These are phyloP conservation scores for Podaxis sp. DNA, from an alignment of 768 basidiomycete species.

Conservation along the genomic window DNA sequence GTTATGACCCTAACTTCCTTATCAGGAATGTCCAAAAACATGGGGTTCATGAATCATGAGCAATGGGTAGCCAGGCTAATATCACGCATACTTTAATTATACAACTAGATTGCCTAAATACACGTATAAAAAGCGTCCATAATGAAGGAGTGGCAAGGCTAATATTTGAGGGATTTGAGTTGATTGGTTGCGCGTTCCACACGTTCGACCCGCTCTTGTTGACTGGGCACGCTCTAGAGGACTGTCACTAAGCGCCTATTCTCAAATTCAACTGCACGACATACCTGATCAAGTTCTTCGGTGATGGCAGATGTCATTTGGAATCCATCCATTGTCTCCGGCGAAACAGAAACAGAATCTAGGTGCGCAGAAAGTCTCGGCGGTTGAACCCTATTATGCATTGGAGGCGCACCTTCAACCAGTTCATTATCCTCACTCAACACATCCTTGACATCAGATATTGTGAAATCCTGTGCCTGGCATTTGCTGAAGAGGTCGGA, in stretches of 20 bases:
- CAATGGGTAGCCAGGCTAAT: not conserved
- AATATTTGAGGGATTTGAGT: constrained; percentile 10
- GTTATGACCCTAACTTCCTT: too few species aligned
- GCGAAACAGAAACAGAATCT: not conserved
- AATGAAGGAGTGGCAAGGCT: not conserved
- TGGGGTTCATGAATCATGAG: too few species aligned
- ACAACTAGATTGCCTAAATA: not conserved
- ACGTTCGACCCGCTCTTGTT: constrained; percentile 7
- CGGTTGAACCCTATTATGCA: not conserved
- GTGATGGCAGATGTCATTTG: constrained; percentile 15
- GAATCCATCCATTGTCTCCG: constrained; percentile 12
- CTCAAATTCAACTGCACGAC: not conserved
- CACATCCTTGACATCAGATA: constrained; percentile 17
- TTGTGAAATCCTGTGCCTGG: constrained; percentile 24
- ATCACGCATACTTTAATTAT: not conserved
- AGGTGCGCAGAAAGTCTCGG: not conserved
- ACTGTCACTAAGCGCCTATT: not conserved
- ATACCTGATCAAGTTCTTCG: constrained; percentile 18
- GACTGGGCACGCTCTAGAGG: constrained; percentile 7
- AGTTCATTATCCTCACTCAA: constrained; percentile 20
- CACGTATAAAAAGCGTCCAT: not conserved
- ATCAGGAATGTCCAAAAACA: too few species aligned
- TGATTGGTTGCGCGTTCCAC: constrained; percentile 9
- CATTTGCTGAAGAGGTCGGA: constrained; percentile 30
- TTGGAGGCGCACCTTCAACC: constrained; percentile 23